Evolutionary conservation across 2,329 filamentous ascomycete species (phyloP), one percentile per base, ranked within the genome.

Genomic region (Trichoderma sp.): DNA sequence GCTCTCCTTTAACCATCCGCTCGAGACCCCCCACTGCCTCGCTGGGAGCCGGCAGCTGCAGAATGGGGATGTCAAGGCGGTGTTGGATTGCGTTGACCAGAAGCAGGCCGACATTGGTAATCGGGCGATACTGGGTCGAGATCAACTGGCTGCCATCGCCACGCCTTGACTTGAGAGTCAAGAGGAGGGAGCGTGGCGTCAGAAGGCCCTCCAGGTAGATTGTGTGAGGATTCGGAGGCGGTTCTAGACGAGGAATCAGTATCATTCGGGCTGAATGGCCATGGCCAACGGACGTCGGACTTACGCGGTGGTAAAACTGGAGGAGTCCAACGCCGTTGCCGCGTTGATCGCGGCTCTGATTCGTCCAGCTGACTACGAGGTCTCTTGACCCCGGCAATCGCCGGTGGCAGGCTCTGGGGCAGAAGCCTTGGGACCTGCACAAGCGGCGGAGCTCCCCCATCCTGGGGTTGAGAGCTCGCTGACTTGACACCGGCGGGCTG

Each of bases 1-100:
- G 56, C 48, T 70, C 66, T 9, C 74, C 74, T 39, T 68, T 62
- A 1, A 69, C 59, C 2, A 56, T 48, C 9, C 51, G 57, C 30
- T 63, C 57, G 7, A 71, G 30, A 17, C 48, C 19, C 10, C 26
- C 39, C 5, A 45, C 9, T 5, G 21, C 17, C 9, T 61, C 30
- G 4, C 21, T 50, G 26, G 66, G 21, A 41, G 7, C 34, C 4
- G 69, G 67, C 52, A 71, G 62, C n/a, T 34, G 55, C 30, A 71
- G 41, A 5, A 70, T 26, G n/a, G 69, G 68, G 41, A 71, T 28
- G 10, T 64, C 56, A 1, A 63, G 59, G 2, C 52, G 41, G 17
- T 12, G 19, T 14, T 55, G 52, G 5, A 71, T 34, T 3, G 24
- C 21, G 14, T 69, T 65, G 15, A 60, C 65, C 1, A 71, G 34